Base-by-base conservation (phyloP, 2,329 filamentous ascomycete species). In the Aspergillus alliaceus region DNA sequence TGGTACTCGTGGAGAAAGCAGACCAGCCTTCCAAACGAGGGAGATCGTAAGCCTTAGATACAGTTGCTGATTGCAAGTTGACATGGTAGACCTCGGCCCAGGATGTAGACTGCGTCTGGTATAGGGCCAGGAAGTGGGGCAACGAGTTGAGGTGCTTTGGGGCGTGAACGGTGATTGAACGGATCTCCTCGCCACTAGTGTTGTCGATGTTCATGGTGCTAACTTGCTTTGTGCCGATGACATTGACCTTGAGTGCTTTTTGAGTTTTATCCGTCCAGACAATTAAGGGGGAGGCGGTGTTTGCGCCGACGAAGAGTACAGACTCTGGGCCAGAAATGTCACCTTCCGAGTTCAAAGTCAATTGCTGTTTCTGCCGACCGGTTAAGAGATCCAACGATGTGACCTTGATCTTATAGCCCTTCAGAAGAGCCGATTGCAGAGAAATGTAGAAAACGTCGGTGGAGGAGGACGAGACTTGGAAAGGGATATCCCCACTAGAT, bases 31-130 rank as follows among this genome's bases (percentile, higher is more conserved):
- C 75, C 20, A 92, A 73, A 52, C 86, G 85, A 0, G 93, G 90
- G 12, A 98, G 80, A 27, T 88, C 86, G 71, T 96, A 96, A 0
- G 89, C 89, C 72, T 90, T 91, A n/a, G 81, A 83, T 27, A 93
- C 82, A 18, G 82, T 83, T 53, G 82, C 84, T 58, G 81, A 87
- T 75, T 88, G 88, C 51, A 90, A 74, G 64, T 96, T 84, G 58
- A 96, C 83, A 66, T 96, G 91, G 69, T 89, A 97, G 29, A 98
- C 88, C 60, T 96, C 89, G 3, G 89, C 93, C 79, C 90, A 91
- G 69, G 93, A 90, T 18, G 86, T 86, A 2, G 79, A 79, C 34
- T 80, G 80, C 0, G 90, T 90, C 65, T 87, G 82, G 65, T 86
- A 91, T 65, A 96, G 90, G 5, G 96, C 89, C 31, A 97, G 79